phyloP scores from a whole-genome alignment of 345 rosid species.

The Rhodamnia rubescens region DNA sequence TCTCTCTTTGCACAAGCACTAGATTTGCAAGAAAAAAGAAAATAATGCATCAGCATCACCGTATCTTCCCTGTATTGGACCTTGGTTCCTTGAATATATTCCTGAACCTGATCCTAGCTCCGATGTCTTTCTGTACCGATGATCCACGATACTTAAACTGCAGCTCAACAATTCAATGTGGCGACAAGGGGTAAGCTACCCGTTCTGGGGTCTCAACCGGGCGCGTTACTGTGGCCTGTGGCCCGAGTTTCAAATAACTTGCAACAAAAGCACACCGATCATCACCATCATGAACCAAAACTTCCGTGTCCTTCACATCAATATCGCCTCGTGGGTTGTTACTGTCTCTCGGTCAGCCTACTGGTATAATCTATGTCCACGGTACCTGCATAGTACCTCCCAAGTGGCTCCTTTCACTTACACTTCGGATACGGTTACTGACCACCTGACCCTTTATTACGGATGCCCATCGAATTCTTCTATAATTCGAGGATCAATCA shows the following conservation, averaged over 20 bases:
- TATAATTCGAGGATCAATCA: not conserved
- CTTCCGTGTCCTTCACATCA: not conserved
- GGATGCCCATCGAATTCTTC: not conserved
- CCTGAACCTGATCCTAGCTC: not conserved
- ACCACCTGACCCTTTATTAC: not conserved
- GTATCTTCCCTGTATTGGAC: not conserved
- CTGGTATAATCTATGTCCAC: too few species aligned
- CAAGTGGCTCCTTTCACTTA: not conserved
- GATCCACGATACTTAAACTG: not conserved
- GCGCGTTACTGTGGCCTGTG: not conserved
- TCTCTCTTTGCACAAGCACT: not conserved
- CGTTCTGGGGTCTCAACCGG: constrained; percentile 1
- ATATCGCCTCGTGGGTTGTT: not conserved
- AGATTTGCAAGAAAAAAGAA: not conserved
- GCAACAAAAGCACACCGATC: not conserved
- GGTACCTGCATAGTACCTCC: too few species aligned
- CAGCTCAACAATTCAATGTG: not conserved
- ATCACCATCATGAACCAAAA: not conserved
- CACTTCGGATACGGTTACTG: not conserved
- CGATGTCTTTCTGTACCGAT: not conserved
- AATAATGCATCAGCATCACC: not conserved
- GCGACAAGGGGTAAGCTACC: not conserved
- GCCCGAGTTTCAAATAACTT: not conserved
- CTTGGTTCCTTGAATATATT: not conserved
- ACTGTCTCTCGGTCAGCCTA: not conserved